Conservation (phyloP, 371 early-diverging fungal species). For the Apophysomyces ossiformis region DNA sequence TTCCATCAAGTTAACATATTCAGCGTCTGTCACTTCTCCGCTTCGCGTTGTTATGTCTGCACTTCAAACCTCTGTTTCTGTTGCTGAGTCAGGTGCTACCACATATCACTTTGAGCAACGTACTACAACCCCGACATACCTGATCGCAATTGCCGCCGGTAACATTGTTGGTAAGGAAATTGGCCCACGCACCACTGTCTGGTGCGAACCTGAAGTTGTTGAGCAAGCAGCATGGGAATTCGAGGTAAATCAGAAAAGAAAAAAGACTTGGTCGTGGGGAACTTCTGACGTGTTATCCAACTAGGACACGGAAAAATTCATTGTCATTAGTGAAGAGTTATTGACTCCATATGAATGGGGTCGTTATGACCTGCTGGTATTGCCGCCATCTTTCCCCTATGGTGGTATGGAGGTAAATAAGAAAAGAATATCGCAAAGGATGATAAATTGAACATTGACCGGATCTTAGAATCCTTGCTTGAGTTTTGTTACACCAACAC, state of each 20-base stretch:
- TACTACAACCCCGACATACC: slow-evolving; percentile 86
- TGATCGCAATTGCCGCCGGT: slow-evolving; percentile 94
- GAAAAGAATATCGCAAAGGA: neutral
- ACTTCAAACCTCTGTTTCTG: slow-evolving; percentile 32
- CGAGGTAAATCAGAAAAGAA: slow-evolving; percentile 34
- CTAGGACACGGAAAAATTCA: slow-evolving; percentile 85
- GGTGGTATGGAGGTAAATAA: slow-evolving; percentile 92
- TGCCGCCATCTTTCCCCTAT: slow-evolving; percentile 87
- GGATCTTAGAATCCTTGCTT: slow-evolving; percentile 83
- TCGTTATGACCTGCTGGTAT: slow-evolving; percentile 91
- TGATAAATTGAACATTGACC: neutral
- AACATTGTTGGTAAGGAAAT: slow-evolving; percentile 79
- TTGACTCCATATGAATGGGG: slow-evolving; percentile 97
- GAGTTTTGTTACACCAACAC: slow-evolving; percentile 86
- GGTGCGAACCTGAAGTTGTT: slow-evolving; percentile 94
- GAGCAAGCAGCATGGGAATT: slow-evolving; percentile 95
- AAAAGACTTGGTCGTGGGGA: neutral
- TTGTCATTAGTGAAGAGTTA: slow-evolving; percentile 82
- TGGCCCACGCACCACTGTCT: slow-evolving; percentile 93
- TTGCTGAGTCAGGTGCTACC: slow-evolving; percentile 47
- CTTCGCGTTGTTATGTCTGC: slow-evolving; percentile 49
- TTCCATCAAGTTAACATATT: slow-evolving; percentile 88
- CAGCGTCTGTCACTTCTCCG: slow-evolving; percentile 77
- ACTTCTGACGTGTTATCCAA: neutral
- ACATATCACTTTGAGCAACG: slow-evolving; percentile 74